A percentile compares a stretch with the other conserved stretches of the same genome.
These are phyloP conservation scores for Capsicum rhomboideum DNA, from an alignment of 257 asterid genomes.

Conservation along the genomic window DNA sequence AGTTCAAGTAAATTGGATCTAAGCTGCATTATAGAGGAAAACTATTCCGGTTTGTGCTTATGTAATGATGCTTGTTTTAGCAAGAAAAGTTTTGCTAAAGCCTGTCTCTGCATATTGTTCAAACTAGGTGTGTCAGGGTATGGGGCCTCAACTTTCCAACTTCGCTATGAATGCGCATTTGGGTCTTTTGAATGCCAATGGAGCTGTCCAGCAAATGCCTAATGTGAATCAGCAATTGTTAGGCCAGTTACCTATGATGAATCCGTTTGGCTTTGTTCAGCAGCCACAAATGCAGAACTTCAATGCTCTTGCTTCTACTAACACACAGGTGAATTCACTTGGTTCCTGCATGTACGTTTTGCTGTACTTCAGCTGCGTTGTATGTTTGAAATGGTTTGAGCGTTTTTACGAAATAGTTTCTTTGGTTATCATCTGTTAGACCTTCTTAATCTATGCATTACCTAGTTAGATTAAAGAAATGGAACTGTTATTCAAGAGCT, in stretches of 20 bases:
- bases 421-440: conserved; percentile 9
- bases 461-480: neutral
- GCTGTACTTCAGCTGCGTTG: conserved; percentile 8
- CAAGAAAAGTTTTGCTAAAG: conserved; percentile 14
- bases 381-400: neutral
- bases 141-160: conserved; percentile 29
- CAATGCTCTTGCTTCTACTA: conserved; percentile 25
- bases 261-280: neutral
- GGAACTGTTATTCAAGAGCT: neutral
- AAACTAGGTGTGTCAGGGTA: neutral
- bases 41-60: neutral
- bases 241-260: conserved; percentile 7
- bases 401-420: neutral
- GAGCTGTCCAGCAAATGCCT: conserved; percentile 28
- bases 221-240: conserved; percentile 22
- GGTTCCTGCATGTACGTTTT: neutral
- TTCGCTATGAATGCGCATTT: conserved; percentile 27
- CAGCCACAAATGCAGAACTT: conserved; percentile 4
- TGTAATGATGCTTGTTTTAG: neutral
- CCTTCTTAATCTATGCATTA: neutral
- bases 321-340: conserved; percentile 29
- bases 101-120: neutral
- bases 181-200: conserved; percentile 29
- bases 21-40: neutral
- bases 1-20: neutral